phyloP scores from a whole-genome alignment of 2,329 filamentous ascomycete genomes.

The Fusarium verticillioides region DNA sequence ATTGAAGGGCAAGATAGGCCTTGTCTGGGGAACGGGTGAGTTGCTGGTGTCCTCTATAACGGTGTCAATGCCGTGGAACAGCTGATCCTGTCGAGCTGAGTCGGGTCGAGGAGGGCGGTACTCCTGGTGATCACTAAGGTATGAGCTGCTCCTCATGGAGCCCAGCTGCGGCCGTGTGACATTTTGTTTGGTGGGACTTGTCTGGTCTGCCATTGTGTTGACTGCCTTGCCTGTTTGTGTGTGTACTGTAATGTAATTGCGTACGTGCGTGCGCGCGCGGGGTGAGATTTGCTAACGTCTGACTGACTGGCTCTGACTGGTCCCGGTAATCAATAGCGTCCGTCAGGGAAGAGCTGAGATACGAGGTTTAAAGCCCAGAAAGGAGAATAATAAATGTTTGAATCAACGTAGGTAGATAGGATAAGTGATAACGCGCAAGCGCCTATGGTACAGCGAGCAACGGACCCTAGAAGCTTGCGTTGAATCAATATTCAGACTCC shows the following conservation, averaged over 20 bases:
- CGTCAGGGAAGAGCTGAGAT: background rate
- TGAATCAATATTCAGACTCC: constrained; percentile 30
- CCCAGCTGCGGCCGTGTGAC: constrained; percentile 60
- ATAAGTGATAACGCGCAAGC: background rate
- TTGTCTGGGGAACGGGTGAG: constrained; percentile 52
- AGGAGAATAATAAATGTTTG: background rate
- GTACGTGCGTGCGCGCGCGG: constrained; percentile 21
- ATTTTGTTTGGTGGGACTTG: constrained; percentile 47
- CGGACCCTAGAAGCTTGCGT: constrained; percentile 19
- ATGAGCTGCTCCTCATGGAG: constrained; percentile 69
- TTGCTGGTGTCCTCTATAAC: constrained; percentile 67
- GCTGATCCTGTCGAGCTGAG: constrained; percentile 61
- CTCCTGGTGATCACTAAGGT: constrained; percentile 71
- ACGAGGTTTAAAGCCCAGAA: constrained; percentile 1
- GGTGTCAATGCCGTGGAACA: constrained; percentile 69
- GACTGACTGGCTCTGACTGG: constrained; percentile 12
- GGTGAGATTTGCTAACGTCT: constrained; percentile 32
- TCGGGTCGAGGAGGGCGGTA: constrained; percentile 68
- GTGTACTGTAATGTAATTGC: background rate
- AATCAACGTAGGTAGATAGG: background rate
- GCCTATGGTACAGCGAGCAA: constrained; percentile 1
- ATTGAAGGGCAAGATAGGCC: constrained; percentile 62
- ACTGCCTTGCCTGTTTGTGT: background rate
- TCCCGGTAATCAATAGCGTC: constrained; percentile 7
- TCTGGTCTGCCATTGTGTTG: constrained; percentile 48